Percentiles rank a stretch among this genome's conserved stretches.
phyloP scores from a whole-genome alignment of 345 rosid genomes.

The Citrus glauca region DNA sequence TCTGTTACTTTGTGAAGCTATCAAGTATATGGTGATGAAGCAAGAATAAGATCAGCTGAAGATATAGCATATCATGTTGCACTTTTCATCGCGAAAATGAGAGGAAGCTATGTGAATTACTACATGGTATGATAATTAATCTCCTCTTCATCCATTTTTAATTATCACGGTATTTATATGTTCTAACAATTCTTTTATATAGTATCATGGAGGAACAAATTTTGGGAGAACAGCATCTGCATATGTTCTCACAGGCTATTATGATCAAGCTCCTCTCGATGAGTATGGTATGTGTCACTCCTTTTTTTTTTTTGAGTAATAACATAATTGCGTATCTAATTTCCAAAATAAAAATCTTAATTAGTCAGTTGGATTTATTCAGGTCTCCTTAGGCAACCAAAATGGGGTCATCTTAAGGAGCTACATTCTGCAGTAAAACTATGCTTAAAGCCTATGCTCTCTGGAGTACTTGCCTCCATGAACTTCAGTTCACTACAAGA shows the following conservation, averaged over 20 bases:
- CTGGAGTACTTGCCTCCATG: constrained; percentile 23
- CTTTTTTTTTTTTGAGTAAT: too few species aligned
- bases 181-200: not conserved
- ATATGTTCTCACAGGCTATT: constrained; percentile 41
- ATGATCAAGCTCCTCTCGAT: constrained; percentile 60
- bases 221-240: constrained; percentile 65
- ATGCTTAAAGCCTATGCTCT: constrained; percentile 34
- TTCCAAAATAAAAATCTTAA: not conserved
- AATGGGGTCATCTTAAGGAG: constrained; percentile 51
- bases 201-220: constrained; percentile 95
- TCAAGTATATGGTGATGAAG: constrained; percentile 56
- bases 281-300: constrained; percentile 40
- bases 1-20: constrained; percentile 32
- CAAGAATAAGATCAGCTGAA: constrained; percentile 48
- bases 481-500: constrained; percentile 27
- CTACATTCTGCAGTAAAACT: constrained; percentile 41
- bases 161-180: not conserved
- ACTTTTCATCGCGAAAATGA: constrained; percentile 54
- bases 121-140: constrained; percentile 61
- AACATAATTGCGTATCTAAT: not conserved
- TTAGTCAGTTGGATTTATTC: not conserved
- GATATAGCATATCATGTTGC: constrained; percentile 81
- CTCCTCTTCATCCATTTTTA: not conserved
- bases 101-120: constrained; percentile 80
- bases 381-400: constrained; percentile 49